Conservation (phyloP, 2,329 filamentous ascomycete genomes). For the Monascus ruber region DNA sequence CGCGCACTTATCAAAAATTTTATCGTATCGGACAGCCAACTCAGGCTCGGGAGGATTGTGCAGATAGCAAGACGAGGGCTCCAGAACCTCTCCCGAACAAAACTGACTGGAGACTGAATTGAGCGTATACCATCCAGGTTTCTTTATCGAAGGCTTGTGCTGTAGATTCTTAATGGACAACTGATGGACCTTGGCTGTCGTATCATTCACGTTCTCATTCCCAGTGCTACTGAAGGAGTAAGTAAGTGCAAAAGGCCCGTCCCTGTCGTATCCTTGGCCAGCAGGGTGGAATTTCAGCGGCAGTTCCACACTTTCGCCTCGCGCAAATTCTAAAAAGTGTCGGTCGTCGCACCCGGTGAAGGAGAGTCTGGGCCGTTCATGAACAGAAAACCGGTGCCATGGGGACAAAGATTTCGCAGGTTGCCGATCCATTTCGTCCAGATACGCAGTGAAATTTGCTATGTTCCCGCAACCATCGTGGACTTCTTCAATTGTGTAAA, state of each 20-base stretch:
- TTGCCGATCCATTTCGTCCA: conserved; percentile 56
- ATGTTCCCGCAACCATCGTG: conserved; percentile 82
- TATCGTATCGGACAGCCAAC: conserved; percentile 60
- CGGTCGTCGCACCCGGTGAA: conserved; percentile 68
- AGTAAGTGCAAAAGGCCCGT: conserved; percentile 59
- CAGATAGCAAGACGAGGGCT: conserved; percentile 86
- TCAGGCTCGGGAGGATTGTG: conserved; percentile 84
- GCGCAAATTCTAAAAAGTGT: conserved; percentile 71
- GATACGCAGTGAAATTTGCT: conserved; percentile 54
- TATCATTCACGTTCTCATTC: conserved; percentile 55
- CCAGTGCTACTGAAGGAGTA: conserved; percentile 75
- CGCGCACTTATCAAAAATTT: conserved; percentile 89
- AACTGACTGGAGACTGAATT: conserved; percentile 67
- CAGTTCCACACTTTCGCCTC: conserved; percentile 54
- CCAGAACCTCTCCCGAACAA: conserved; percentile 78
- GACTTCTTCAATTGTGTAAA: conserved; percentile 84
- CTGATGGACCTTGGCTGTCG: conserved; percentile 46
- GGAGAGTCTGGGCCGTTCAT: conserved; percentile 67
- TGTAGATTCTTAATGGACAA: conserved; percentile 46
- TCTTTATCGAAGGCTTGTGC: conserved; percentile 57
- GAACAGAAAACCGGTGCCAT: conserved; percentile 69
- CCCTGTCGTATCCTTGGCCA: conserved; percentile 44
- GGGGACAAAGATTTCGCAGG: conserved; percentile 52
- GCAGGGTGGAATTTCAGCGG: conserved; percentile 60
- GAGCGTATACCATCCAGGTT: conserved; percentile 77